Percentiles rank a stretch among this genome's conserved stretches.
phyloP scores from a whole-genome alignment of 2,329 filamentous ascomycete species.

The Pyrenophora tritici-repentis region DNA sequence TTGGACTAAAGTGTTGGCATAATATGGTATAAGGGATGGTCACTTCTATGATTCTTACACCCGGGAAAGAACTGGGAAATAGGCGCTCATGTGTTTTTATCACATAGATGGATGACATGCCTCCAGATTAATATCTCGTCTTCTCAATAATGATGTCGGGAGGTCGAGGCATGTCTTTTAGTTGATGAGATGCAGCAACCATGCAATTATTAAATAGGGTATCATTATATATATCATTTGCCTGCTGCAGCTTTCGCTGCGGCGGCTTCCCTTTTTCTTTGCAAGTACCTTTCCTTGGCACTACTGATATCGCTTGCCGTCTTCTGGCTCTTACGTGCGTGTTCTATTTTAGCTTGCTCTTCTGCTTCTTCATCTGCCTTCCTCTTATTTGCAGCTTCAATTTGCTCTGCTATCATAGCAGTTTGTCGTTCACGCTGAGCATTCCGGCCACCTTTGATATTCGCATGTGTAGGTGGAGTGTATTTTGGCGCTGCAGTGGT shows the following conservation, averaged over 20 bases:
- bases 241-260: slow-evolving; percentile 67
- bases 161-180: too few species aligned
- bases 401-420: slow-evolving; percentile 77
- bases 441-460: slow-evolving; percentile 56
- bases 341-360: slow-evolving; percentile 66
- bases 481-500: slow-evolving; percentile 18
- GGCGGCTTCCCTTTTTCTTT: slow-evolving; percentile 74
- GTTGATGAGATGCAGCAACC: too few species aligned
- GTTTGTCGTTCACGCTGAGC: slow-evolving; percentile 77
- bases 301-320: slow-evolving; percentile 76
- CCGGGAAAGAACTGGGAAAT: too few species aligned
- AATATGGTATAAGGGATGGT: too few species aligned
- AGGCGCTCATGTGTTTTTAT: too few species aligned
- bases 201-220: not conserved
- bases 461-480: not conserved
- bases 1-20: too few species aligned
- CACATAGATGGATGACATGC: too few species aligned
- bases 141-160: too few species aligned
- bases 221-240: slow-evolving; percentile 13
- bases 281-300: slow-evolving; percentile 79
- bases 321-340: slow-evolving; percentile 75
- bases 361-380: slow-evolving; percentile 71
- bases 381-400: slow-evolving; percentile 74
- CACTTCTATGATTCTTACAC: too few species aligned
- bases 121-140: too few species aligned